These are phyloP conservation scores for Forsythia viridissima DNA, from an alignment of 257 asterid genomes.

Conservation along the genomic window DNA sequence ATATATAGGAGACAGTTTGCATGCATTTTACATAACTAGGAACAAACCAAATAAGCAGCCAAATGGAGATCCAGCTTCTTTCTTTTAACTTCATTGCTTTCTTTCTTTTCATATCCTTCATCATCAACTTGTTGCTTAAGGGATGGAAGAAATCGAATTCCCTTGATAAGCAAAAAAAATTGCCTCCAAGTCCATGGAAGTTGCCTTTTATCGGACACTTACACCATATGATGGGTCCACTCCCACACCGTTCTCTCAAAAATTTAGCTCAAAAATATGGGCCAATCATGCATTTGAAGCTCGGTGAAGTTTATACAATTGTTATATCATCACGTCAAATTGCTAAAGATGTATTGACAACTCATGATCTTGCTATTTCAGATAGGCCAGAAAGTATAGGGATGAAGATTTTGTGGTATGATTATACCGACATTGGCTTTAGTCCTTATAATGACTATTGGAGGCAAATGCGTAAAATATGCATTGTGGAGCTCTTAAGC, in stretches of 20 bases:
- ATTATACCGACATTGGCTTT: not conserved
- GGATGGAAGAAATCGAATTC: not conserved
- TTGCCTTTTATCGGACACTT: conserved; percentile 12
- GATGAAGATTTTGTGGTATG: conserved; percentile 2
- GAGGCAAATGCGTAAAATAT: not conserved
- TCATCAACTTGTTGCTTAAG: not conserved
- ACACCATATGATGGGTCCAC: conserved; percentile 16
- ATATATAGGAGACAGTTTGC: not conserved
- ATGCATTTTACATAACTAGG: not conserved
- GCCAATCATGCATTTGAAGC: not conserved
- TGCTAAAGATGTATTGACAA: conserved; percentile 8
- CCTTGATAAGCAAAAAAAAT: too few species aligned
- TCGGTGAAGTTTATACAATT: conserved; percentile 7
- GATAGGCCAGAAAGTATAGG: not conserved
- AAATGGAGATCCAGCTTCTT: not conserved
- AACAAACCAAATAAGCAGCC: not conserved
- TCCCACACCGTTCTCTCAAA: not conserved
- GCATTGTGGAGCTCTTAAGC: conserved; percentile 8
- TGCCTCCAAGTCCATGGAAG: not conserved
- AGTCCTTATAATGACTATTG: too few species aligned
- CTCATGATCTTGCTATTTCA: conserved; percentile 1
- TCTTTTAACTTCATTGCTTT: not conserved
- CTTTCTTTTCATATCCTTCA: too few species aligned
- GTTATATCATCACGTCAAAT: conserved; percentile 15
- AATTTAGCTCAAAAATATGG: not conserved